Evolutionary conservation across 805 yeast species (phyloP).

Genomic region (Myxozyma neglecta): DNA sequence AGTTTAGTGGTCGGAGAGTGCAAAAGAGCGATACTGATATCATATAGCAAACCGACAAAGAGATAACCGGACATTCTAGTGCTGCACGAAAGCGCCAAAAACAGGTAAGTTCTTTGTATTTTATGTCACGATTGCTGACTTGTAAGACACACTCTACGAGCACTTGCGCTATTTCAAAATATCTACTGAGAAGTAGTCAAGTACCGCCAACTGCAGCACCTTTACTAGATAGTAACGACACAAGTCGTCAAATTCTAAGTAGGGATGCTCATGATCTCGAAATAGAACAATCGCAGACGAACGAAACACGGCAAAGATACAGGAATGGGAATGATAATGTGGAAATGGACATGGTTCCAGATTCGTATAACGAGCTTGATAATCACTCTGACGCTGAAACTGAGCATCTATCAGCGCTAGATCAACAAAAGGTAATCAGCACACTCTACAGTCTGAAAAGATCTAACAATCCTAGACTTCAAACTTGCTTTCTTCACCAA

Average conservation of each 20-base stretch:
- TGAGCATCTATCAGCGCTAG: not conserved
- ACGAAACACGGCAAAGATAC: too few relatives aligned
- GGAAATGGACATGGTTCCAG: slow-evolving; percentile 1
- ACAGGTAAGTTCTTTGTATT: not conserved
- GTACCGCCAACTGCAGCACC: not conserved
- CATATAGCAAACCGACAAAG: not conserved
- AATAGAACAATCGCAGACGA: not conserved
- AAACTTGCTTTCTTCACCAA: not conserved
- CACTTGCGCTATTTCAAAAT: not conserved
- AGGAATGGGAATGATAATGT: too few relatives aligned
- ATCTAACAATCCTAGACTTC: not conserved
- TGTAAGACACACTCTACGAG: not conserved
- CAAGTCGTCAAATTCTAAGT: not conserved
- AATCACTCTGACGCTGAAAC: not conserved
- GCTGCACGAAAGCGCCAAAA: not conserved
- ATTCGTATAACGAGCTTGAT: not conserved
- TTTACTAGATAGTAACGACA: not conserved
- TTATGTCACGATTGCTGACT: not conserved
- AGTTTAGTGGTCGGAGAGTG: not conserved
- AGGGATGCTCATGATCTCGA: slow-evolving; percentile 6
- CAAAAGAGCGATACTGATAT: not conserved
- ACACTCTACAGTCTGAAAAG: not conserved
- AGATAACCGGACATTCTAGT: too few relatives aligned
- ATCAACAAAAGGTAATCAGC: not conserved
- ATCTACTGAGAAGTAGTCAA: not conserved